Evolutionary conservation across 805 yeast species (phyloP).

Genomic region (Blastobotrys muscicola): DNA sequence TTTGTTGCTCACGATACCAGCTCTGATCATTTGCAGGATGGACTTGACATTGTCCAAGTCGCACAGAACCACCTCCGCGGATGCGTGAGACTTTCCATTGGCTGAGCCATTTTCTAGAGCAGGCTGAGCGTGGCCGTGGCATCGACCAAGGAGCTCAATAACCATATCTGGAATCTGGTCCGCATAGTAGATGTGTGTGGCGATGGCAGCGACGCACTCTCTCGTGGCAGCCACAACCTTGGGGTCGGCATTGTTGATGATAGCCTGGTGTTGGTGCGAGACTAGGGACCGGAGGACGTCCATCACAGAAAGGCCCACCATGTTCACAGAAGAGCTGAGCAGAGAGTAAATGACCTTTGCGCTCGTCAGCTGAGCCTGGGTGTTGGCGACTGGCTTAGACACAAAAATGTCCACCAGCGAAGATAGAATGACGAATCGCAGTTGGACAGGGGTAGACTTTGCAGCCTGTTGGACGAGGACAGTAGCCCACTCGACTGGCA

Average conservation of each 20-base stretch:
- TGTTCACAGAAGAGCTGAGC: constrained; percentile 66
- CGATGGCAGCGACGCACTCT: constrained; percentile 55
- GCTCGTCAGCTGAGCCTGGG: constrained; percentile 29
- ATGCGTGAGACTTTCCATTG: background rate
- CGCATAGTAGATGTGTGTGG: constrained; percentile 71
- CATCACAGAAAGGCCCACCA: constrained; percentile 79
- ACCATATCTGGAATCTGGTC: constrained; percentile 82
- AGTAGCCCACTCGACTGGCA: constrained; percentile 39
- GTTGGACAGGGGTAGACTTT: constrained; percentile 72
- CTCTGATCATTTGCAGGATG: constrained; percentile 10
- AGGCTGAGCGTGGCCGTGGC: constrained; percentile 11
- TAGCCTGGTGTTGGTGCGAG: constrained; percentile 20
- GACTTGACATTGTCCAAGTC: constrained; percentile 19
- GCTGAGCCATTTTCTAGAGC: background rate
- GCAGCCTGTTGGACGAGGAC: constrained; percentile 55
- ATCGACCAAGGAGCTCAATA: constrained; percentile 42
- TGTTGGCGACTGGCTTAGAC: constrained; percentile 10
- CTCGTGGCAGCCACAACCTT: constrained; percentile 18
- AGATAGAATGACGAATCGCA: constrained; percentile 54
- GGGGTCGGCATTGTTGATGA: constrained; percentile 7
- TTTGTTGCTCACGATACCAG: constrained; percentile 5
- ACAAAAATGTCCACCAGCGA: constrained; percentile 32
- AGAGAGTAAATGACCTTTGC: constrained; percentile 42
- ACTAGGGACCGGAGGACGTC: constrained; percentile 53
- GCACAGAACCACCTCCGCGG: constrained; percentile 8